Evolutionary conservation across 2,329 filamentous ascomycete genomes (phyloP), one percentile per base, ranked within the genome.

Genomic region (Rutstroemia sp.): DNA sequence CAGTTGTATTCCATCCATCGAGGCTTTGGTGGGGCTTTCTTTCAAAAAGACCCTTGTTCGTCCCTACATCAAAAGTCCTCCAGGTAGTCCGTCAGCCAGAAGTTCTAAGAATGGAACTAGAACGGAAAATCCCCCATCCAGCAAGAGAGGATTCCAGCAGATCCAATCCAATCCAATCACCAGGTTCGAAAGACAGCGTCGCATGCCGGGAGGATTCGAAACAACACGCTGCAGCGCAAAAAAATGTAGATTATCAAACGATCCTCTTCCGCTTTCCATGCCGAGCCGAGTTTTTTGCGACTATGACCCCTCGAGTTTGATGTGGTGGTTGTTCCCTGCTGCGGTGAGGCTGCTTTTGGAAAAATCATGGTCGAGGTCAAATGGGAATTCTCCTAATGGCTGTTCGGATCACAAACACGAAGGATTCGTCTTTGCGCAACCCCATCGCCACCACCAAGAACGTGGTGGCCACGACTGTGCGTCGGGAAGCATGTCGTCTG

Each of bases 321-420:
- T 42, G 39, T 12, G 41, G 21, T 44, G 41, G 27, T 37, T 17
- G n/a, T 38, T 47, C 9, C 17, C 17, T 50, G 38, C 52, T 50
- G 38, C 52, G 38, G 52, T 50, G 52, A 55, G 17, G 41, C 52
- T 55, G 34, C 17, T 54, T 54, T 21, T 12, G 52, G 51, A 34
- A 37, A 23, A 25, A 21, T 34, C 21, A 16, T 39, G n/a, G 17
- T 30, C 23, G 49, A 10, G 17, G 6, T 10, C 9, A 19, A 34
- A 14, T 34, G 30, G 30, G 30, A 34, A 34, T 34, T 34, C 30
- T 34, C 30, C 30, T 34, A 34, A 34, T 34, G 30, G 30, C 30
- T 34, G 30, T 34, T 34, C 30, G 30, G 10, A 34, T 34, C 30
- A 34, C 30, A 44, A 44, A 44, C 16, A 19, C 41, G 41, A 44